Base-by-base conservation (phyloP, 768 basidiomycete species). In the Mycena polygramma region DNA sequence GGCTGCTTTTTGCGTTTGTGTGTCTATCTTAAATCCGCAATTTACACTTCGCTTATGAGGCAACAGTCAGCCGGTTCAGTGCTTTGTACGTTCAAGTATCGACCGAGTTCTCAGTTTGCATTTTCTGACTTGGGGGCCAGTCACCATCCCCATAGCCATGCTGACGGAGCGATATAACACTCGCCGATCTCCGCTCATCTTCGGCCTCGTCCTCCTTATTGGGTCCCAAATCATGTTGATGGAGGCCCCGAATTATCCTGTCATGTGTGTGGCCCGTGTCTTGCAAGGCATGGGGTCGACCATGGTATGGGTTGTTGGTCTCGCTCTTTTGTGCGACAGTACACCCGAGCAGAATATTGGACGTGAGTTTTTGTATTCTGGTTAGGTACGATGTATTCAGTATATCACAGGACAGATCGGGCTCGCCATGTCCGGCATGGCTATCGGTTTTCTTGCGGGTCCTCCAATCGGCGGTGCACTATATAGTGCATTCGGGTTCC, bases 291-390 rank as follows among this genome's bases (percentile, higher is more conserved):
- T 89, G 13, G 86, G 87, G 19, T 90, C 90, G 0, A 87, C 89
- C 7, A 82, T 90, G 77, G 82, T 91, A 11, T 91, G 89, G 90
- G 83, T 89, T 0, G 86, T 90, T 22, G 90, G 90, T 2, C 73
- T 91, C 39, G 89, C 90, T 30, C 80, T 91, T 36, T 76, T 91
- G 89, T 90, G 88, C 69, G 90, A 91, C 70, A 84, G 83, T 30
- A 82, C 86, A 3, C 88, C 90, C 14, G 83, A 85, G 67, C 69
- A 79, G 48, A 75, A 83, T 7, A 75, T 88, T 37, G 90, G 86
- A 67, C 81, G 90, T 89, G 30, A 74, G 78, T 86, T 80, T 36
- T 8, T 14, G 36, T 35, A 36, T 20, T 45, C 20, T 2, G 10
- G 59, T 63, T 35, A 39, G 2, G 20, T 26, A 14, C 14, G 24